Evolutionary conservation across 2,329 filamentous ascomycete species (phyloP).

Genomic region (Fusarium sp.): DNA sequence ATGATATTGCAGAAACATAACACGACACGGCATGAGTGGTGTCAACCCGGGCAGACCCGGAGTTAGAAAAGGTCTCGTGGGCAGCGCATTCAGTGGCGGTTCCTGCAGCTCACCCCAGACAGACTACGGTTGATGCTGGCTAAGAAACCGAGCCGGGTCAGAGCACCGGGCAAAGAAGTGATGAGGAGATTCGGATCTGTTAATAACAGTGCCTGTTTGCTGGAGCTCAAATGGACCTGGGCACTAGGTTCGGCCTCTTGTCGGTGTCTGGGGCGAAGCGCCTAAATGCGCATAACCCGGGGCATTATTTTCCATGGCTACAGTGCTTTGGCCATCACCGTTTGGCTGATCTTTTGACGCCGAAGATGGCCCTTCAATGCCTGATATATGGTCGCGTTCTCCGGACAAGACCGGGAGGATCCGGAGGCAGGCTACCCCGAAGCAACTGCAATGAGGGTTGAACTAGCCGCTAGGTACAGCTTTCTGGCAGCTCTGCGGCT

Average conservation of each 20-base stretch:
- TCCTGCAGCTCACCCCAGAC: conserved; percentile 47
- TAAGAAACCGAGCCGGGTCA: background rate
- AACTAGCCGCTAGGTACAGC: conserved; percentile 25
- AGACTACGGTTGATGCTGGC: conserved; percentile 17
- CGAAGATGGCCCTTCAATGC: conserved; percentile 21
- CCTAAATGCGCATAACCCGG: conserved; percentile 24
- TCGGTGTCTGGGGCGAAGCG: conserved; percentile 37
- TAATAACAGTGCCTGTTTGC: conserved; percentile 14
- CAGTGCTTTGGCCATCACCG: background rate
- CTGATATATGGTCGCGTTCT: conserved; percentile 22
- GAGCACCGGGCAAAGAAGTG: conserved; percentile 22
- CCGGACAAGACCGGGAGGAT: conserved; percentile 42
- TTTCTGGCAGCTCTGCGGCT: conserved; percentile 17
- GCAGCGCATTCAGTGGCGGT: conserved; percentile 43
- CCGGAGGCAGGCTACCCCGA: conserved; percentile 42
- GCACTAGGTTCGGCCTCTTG: conserved; percentile 28
- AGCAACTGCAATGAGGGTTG: conserved; percentile 27
- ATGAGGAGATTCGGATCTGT: conserved; percentile 41
- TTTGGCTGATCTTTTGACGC: conserved; percentile 3
- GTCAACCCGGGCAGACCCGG: conserved; percentile 50
- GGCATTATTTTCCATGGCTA: conserved; percentile 3
- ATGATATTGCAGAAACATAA: conserved; percentile 35
- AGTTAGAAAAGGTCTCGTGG: conserved; percentile 46
- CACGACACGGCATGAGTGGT: conserved; percentile 45
- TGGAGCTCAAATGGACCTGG: conserved; percentile 18